These are phyloP conservation scores for Sodiomyces alkalinus DNA, from an alignment of 2,329 filamentous ascomycete genomes.

Conservation along the genomic window DNA sequence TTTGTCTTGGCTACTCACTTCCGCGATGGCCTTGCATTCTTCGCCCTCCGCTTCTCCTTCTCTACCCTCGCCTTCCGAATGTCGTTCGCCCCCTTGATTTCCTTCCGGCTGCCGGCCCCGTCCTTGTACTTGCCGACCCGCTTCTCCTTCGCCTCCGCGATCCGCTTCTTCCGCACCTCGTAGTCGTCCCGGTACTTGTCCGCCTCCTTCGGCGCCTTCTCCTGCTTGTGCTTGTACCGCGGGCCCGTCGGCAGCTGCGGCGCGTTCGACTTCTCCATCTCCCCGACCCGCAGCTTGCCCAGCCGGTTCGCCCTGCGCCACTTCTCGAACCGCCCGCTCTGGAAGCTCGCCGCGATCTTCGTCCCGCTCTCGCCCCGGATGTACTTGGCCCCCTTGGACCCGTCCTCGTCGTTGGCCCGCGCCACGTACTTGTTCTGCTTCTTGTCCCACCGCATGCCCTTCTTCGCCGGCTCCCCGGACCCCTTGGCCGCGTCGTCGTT, in stretches of 20 bases:
- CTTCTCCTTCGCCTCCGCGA: constrained; percentile 77
- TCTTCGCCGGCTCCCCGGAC: constrained; percentile 63
- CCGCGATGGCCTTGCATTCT: constrained; percentile 72
- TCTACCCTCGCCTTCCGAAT: constrained; percentile 70
- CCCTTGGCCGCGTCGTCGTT: constrained; percentile 72
- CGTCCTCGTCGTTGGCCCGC: constrained; percentile 86
- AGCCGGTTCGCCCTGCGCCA: constrained; percentile 84
- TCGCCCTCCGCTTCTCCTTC: constrained; percentile 62
- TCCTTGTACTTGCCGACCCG: constrained; percentile 60
- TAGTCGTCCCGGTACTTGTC: constrained; percentile 90
- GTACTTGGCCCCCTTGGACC: constrained; percentile 55
- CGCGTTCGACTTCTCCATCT: constrained; percentile 44
- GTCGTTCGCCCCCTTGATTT: constrained; percentile 70
- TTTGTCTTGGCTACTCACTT: no score
- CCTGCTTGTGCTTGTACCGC: constrained; percentile 72
- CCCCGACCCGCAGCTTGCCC: constrained; percentile 62
- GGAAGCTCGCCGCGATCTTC: constrained; percentile 90
- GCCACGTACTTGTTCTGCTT: constrained; percentile 92
- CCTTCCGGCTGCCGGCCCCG: constrained; percentile 55
- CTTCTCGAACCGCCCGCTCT: constrained; percentile 80
- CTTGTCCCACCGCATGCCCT: constrained; percentile 84
- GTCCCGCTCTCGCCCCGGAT: constrained; percentile 82
- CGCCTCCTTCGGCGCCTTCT: constrained; percentile 80
- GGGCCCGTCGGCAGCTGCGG: constrained; percentile 16
- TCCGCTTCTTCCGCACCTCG: constrained; percentile 76